Conservation (phyloP, 768 basidiomycete genomes). For the Tubosaeta brunneosetosa region DNA sequence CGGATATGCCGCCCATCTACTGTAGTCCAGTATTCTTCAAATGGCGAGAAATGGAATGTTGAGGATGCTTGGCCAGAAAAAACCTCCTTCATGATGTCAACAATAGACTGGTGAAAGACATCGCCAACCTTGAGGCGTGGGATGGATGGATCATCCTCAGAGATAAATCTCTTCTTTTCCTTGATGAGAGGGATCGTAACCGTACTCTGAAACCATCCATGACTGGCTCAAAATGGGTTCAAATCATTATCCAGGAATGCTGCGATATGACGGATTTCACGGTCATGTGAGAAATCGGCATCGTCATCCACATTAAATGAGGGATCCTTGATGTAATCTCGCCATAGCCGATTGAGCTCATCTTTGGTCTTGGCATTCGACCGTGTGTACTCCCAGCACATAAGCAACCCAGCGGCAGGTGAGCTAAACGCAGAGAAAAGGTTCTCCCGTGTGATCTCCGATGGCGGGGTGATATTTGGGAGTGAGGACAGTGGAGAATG, state of each 20-base stretch:
- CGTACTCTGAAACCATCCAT: constrained; percentile 4
- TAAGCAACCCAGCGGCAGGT: no score
- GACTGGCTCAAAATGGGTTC: constrained; percentile 3
- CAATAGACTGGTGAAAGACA: not conserved
- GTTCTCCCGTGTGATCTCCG: no score
- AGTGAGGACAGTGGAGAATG: not conserved
- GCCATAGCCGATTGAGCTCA: constrained; percentile 24
- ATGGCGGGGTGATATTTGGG: no score
- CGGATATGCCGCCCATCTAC: not conserved
- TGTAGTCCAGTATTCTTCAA: not conserved
- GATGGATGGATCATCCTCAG: not conserved
- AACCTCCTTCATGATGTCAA: constrained; percentile 4
- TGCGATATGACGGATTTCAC: not conserved
- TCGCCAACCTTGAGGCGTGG: not conserved
- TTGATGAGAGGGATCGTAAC: constrained; percentile 1
- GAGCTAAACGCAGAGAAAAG: no score
- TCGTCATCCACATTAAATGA: no score
- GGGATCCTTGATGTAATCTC: constrained; percentile 17
- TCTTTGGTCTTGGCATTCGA: constrained; percentile 23
- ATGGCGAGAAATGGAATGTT: constrained; percentile 2
- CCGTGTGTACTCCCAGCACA: constrained; percentile 28
- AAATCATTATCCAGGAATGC: no score
- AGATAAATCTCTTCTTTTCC: not conserved
- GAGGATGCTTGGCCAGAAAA: not conserved
- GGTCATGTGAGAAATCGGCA: not conserved